A percentile compares a stretch with the other conserved stretches of the same genome.
Conservation (phyloP, 257 asterid species). For the Solanum okadae region DNA sequence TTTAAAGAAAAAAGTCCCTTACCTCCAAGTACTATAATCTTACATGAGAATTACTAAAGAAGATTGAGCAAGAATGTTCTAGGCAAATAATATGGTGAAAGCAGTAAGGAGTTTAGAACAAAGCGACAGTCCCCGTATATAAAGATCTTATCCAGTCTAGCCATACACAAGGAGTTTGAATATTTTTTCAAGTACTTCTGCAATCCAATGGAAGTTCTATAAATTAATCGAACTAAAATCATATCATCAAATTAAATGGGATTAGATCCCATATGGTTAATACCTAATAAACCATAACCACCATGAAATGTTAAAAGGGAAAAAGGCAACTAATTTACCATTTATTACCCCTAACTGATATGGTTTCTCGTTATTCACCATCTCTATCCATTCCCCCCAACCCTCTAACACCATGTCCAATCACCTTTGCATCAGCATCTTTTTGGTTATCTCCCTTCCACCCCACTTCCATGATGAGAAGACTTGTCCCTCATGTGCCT, state of each 20-base stretch:
- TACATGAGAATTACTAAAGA: not conserved
- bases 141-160: not conserved
- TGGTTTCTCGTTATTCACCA: not conserved
- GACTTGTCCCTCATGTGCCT: not conserved
- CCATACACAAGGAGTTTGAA: not conserved
- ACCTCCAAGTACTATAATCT: not conserved
- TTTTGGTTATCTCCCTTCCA: not conserved
- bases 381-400: not conserved
- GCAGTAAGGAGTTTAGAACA: not conserved
- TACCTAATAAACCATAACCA: not conserved
- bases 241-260: not conserved
- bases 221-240: not conserved
- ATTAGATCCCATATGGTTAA: not conserved
- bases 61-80: not conserved
- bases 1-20: not conserved
- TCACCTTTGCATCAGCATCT: not conserved
- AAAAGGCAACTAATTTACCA: not conserved
- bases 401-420: not conserved
- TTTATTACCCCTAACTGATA: not conserved
- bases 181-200: not conserved
- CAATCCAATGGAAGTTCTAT: not conserved
- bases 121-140: not conserved
- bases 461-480: not conserved
- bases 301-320: not conserved
- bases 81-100: not conserved